Conservation (phyloP, 1,284 basidiomycete genomes). For the Cryptococcus maquisensis region DNA sequence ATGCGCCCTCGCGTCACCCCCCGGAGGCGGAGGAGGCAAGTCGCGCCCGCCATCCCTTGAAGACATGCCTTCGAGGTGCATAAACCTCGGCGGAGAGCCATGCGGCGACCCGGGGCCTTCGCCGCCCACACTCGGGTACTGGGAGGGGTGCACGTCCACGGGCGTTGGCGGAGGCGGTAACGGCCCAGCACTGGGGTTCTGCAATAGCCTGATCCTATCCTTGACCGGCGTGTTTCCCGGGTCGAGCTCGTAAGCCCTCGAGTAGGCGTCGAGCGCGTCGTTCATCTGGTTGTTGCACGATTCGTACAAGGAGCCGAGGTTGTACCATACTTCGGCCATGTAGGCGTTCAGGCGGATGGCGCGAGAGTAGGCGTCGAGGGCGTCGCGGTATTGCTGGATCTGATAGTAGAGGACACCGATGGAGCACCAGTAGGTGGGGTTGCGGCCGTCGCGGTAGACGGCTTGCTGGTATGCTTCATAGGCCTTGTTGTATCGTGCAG, state of each 20-base stretch:
- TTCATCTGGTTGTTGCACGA: conserved; percentile 98
- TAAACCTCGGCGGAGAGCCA: conserved; percentile 23
- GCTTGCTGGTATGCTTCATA: conserved; percentile 99
- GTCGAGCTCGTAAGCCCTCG: conserved; percentile 84
- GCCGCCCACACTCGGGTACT: conserved; percentile 55
- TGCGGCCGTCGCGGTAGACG: conserved; percentile 95
- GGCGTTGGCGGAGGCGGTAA: conserved; percentile 79
- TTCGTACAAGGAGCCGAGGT: conserved; percentile 94
- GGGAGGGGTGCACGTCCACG: conserved; percentile 91
- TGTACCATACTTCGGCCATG: conserved; percentile 99
- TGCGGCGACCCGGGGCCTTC: conserved; percentile 20
- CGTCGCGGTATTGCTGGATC: conserved; percentile 98
- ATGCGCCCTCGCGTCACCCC: conserved; percentile 19
- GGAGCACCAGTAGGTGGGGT: conserved; percentile 99
- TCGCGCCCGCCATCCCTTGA: conserved; percentile 28
- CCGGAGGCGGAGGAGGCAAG: conserved; percentile 34
- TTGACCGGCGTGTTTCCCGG: conserved; percentile 73
- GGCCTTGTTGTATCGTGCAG: conserved; percentile 98
- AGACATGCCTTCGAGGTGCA: conserved; percentile 14
- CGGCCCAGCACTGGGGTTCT: conserved; percentile 73
- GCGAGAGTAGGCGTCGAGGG: conserved; percentile 95
- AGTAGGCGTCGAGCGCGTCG: conserved; percentile 97
- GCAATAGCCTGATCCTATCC: conserved; percentile 69
- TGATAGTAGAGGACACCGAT: conserved; percentile 99
- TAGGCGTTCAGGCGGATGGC: conserved; percentile 98